These are phyloP conservation scores for Aspergillus costaricaensis DNA, from an alignment of 2,329 filamentous ascomycete genomes.

Conservation along the genomic window DNA sequence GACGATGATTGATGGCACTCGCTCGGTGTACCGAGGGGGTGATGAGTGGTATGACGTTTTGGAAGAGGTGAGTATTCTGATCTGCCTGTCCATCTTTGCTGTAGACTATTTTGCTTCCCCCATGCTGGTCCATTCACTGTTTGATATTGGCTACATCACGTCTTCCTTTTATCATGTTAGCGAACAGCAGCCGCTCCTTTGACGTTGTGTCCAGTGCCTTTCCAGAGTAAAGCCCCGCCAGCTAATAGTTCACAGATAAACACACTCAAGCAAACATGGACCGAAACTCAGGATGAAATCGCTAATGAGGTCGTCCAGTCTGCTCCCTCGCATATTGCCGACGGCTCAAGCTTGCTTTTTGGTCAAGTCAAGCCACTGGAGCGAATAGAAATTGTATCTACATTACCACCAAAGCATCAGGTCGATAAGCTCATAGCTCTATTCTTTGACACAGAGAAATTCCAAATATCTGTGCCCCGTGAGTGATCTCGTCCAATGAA, in stretches of 20 bases:
- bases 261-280: constrained; percentile 10
- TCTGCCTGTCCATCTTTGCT: too few relatives aligned
- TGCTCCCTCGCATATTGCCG: constrained; percentile 1
- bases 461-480: constrained; percentile 13
- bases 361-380: constrained; percentile 10
- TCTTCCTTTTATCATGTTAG: too few relatives aligned
- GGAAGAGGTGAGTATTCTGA: background rate
- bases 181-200: too few relatives aligned
- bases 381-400: constrained; percentile 6
- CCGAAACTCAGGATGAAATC: background rate
- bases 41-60: constrained; percentile 16
- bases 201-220: too few relatives aligned
- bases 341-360: constrained; percentile 14
- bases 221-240: too few relatives aligned
- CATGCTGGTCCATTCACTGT: too few relatives aligned
- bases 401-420: constrained; percentile 7
- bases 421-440: background rate
- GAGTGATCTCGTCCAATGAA: background rate
- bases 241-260: constrained; percentile 4
- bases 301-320: background rate
- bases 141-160: too few relatives aligned
- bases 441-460: constrained; percentile 9
- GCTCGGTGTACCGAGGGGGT: constrained; percentile 8
- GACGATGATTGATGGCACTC: constrained; percentile 7
- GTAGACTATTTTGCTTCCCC: too few relatives aligned